Evolutionary conservation across 768 basidiomycete species (phyloP).

Genomic region (Dendrothele bispora): DNA sequence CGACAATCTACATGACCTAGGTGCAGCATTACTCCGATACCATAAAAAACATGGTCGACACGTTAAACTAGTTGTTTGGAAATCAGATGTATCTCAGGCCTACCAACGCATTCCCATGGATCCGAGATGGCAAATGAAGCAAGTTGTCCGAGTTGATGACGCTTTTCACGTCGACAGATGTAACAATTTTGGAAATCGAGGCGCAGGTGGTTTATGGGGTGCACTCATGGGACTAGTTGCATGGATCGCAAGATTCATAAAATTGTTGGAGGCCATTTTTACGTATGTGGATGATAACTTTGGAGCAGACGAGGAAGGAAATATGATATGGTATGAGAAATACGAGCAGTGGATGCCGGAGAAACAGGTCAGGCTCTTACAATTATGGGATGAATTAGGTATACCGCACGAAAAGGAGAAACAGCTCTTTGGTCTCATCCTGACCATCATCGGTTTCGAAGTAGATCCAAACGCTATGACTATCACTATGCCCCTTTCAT

Average conservation of each 20-base stretch:
- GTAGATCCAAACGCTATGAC: conserved; percentile 22
- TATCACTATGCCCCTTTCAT: conserved; percentile 6
- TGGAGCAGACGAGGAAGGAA: background rate
- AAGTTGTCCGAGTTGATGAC: conserved; percentile 19
- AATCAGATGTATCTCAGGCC: conserved; percentile 36
- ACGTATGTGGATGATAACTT: background rate
- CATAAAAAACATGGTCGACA: too few relatives aligned
- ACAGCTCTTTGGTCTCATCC: conserved; percentile 19
- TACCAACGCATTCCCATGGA: conserved; percentile 36
- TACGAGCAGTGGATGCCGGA: conserved; percentile 8
- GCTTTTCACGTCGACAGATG: conserved; percentile 22
- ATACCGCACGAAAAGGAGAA: conserved; percentile 29
- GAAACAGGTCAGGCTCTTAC: conserved; percentile 22
- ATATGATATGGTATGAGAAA: background rate
- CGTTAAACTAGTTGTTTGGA: too few relatives aligned
- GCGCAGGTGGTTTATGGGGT: conserved; percentile 22
- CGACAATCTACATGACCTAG: too few relatives aligned
- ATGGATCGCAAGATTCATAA: background rate
- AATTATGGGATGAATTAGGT: conserved; percentile 27
- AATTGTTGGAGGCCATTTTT: background rate
- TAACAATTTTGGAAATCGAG: conserved; percentile 24
- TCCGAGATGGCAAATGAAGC: conserved; percentile 40
- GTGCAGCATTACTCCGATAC: too few relatives aligned
- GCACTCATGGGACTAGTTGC: conserved; percentile 29
- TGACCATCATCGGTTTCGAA: conserved; percentile 27